These are phyloP conservation scores for Botrytis pseudocinerea DNA, from an alignment of 2,329 filamentous ascomycete species.

Conservation along the genomic window DNA sequence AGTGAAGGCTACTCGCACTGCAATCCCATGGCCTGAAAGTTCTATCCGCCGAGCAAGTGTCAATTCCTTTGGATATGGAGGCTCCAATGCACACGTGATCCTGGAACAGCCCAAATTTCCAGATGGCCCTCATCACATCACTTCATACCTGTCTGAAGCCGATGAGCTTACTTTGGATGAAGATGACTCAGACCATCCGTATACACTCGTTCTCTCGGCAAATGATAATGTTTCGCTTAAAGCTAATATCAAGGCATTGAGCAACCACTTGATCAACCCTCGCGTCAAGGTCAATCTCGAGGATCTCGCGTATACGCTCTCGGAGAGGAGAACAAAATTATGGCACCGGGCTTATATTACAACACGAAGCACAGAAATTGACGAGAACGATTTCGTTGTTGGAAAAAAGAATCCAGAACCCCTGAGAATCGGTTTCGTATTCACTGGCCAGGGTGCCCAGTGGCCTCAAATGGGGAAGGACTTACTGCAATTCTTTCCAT, in stretches of 20 bases:
- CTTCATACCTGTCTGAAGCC: not conserved
- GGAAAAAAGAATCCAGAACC: not conserved
- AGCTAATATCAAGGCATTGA: constrained; percentile 9
- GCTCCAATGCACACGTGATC: constrained; percentile 38
- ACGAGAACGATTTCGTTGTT: not conserved
- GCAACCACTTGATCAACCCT: constrained; percentile 22
- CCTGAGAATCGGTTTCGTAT: constrained; percentile 24
- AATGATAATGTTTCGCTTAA: constrained; percentile 23
- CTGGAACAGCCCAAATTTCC: not conserved
- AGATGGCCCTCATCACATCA: not conserved
- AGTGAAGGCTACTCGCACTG: constrained; percentile 29
- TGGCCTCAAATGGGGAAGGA: constrained; percentile 33
- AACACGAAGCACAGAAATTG: not conserved
- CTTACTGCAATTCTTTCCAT: constrained; percentile 21
- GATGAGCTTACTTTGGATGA: constrained; percentile 19
- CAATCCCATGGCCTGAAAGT: constrained; percentile 26
- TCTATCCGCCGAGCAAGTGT: constrained; percentile 49
- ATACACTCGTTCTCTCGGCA: constrained; percentile 17
- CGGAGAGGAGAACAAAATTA: constrained; percentile 29
- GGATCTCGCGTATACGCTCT: constrained; percentile 36
- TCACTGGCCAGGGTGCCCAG: constrained; percentile 36
- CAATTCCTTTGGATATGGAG: constrained; percentile 37
- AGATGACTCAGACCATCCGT: not conserved
- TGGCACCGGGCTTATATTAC: constrained; percentile 3
- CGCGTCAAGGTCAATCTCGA: constrained; percentile 2